Evolutionary conservation across 306 rosid species (phyloP), one percentile per base, ranked within the genome.

Genomic region (Cicer cuneatum): DNA sequence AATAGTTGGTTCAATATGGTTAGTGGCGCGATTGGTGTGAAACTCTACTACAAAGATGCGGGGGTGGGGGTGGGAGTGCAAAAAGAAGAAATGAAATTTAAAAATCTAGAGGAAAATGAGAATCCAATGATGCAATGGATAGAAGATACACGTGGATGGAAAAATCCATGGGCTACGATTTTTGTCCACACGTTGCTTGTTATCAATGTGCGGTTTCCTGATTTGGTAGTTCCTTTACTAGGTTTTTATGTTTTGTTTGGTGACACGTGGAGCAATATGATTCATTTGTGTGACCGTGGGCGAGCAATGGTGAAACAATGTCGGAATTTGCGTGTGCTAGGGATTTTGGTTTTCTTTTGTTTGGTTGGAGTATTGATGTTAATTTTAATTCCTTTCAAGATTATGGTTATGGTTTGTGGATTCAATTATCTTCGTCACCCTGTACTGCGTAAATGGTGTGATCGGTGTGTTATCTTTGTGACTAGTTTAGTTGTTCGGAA

Each of bases 351-450:
- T 0, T 90, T 82, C 38, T 7, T 90, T 66, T 90, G 98, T 29
- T 87, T 90, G n/a, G 71, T 77, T 1, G 92, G 85, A 64, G 93
- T 95, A 0, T 18, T 89, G 68, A 10, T 80, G 10, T 3, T 90
- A 10, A 29, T 29, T 65, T 13, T 89, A 64, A 85, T 90, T 60
- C 89, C 98, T 39, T 84, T 93, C 1, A 93, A 89, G 67, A 87
- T 89, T 88, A 88, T 85, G 74, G 90, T 87, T 0, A 79, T 90
- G 92, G 85, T 87, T 5, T 85, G 80, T 1, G 98, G 93, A 33
- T 93, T 93, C 48, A 90, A 93, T 38, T 90, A 90, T 72, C 65
- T 90, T 7, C 86, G 97, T 0, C 98, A 89, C 35, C 98, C 97
- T 0, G 10, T 90, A 18, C 89, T 93, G 14, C 86, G 97, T 0